phyloP scores from a whole-genome alignment of 805 yeast genomes.

The Wickerhamomyces hampshirensis region DNA sequence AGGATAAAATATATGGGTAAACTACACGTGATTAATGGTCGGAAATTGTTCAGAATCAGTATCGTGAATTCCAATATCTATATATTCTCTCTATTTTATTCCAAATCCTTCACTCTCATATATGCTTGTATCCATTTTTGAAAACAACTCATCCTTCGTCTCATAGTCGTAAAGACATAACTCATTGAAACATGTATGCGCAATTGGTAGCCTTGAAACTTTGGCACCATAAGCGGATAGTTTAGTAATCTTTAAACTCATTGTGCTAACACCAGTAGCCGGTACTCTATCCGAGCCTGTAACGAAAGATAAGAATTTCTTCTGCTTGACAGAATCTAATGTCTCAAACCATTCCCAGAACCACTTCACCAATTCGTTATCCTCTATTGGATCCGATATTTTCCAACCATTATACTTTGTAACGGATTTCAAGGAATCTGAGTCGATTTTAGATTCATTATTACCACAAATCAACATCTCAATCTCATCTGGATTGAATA shows the following conservation, averaged over 20 bases:
- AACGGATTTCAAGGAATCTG: conserved; percentile 59
- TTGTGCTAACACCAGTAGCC: conserved; percentile 80
- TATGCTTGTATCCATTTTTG: conserved; percentile 65
- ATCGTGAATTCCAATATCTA: no score
- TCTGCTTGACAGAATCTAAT: conserved; percentile 44
- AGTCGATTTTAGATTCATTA: conserved; percentile 59
- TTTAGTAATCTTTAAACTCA: conserved; percentile 66
- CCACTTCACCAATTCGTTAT: conserved; percentile 56
- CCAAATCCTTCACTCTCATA: conserved; percentile 87
- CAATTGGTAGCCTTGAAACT: conserved; percentile 59
- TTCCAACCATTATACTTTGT: conserved; percentile 72
- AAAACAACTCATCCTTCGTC: conserved; percentile 45
- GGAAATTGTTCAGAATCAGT: no score
- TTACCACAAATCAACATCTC: conserved; percentile 76
- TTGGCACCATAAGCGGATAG: conserved; percentile 27
- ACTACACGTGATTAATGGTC: no score
- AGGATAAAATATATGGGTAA: background rate
- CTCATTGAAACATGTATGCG: conserved; percentile 96
- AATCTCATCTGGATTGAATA: conserved; percentile 79
- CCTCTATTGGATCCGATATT: conserved; percentile 31
- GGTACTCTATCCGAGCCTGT: conserved; percentile 93
- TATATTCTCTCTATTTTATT: conserved; percentile 37
- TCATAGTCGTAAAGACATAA: conserved; percentile 68
- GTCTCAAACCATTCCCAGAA: conserved; percentile 77
- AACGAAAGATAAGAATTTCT: conserved; percentile 64